Evolutionary conservation across 78 protist species (phyloP).

Genomic region (Dictyostelium intermedium): DNA sequence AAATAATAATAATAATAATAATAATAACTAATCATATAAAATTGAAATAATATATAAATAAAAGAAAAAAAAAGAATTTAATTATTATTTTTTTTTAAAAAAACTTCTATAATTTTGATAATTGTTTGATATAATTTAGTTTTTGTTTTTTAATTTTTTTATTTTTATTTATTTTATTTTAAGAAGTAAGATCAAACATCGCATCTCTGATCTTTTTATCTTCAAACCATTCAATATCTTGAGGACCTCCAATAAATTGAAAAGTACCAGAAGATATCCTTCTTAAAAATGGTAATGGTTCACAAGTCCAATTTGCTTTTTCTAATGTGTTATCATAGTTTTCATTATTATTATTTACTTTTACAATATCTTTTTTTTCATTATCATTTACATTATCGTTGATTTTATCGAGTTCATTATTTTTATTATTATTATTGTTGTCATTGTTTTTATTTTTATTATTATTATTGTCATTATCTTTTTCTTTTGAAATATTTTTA

Average conservation of each 20-base stretch:
- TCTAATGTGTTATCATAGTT: background rate
- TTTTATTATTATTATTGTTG: background rate
- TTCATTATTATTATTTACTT: background rate
- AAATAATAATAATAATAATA: too few species aligned
- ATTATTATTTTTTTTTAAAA: background rate
- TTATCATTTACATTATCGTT: background rate
- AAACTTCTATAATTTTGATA: too few species aligned
- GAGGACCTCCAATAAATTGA: constrained; percentile 1
- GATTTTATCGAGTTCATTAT: too few species aligned
- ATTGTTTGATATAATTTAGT: too few species aligned
- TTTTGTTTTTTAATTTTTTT: too few species aligned
- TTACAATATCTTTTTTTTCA: background rate
- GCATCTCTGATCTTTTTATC: constrained; percentile 35
- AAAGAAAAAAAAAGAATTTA: too few species aligned
- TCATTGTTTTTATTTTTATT: background rate
- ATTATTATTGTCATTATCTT: background rate
- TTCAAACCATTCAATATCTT: constrained; percentile 56
- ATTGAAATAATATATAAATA: too few species aligned
- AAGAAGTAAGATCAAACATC: background rate
- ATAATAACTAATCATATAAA: too few species aligned
- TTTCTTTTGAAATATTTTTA: background rate
- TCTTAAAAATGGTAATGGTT: constrained; percentile 27
- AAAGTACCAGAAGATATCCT: constrained; percentile 54
- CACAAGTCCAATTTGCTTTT: constrained; percentile 50
- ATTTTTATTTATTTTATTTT: background rate